Evolutionary conservation across 805 yeast species (phyloP), one percentile per base, ranked within the genome.

Genomic region (Maudiozyma saulgeensis): DNA sequence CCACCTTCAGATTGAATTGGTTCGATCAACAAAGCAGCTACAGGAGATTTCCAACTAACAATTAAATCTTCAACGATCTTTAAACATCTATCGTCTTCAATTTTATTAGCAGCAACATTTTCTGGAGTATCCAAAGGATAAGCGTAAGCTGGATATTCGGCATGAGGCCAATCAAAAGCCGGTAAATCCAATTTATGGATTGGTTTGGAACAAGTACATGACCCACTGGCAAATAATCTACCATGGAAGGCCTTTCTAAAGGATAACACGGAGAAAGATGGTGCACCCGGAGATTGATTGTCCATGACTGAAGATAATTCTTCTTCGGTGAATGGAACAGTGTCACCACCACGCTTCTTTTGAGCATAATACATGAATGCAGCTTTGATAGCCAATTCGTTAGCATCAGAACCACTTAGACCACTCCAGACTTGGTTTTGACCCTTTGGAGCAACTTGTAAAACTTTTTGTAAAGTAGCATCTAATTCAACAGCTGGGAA

Each of bases 81-180:
- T 55, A 90, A 76, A 67, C 96, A 87, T 63, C 93, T 77, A 53
- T 75, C 80, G 70, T 90, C 98, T 71, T 89, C 96, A 46, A 73
- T 67, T 45, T 73, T 71, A 77, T 90, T 90, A 56, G 71, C 80
- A 44, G 73, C 80, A 41, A 63, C 79, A 64, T 80, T 63, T 46
- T 78, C 75, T 49, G 79, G 87, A 48, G 80, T 75, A 49, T 80
- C 90, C 62, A 89, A 76, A 51, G 98, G 98, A 68, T 88, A 90
- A 68, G 82, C 73, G 69, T 87, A 82, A 46, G 77, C 59, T 55
- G 98, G 98, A 74, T 82, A 90, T 54, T 87, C 88, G 49, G 96
- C 96, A 68, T 86, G 89, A 64, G 98, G 98, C 97, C 97, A 90
- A 63, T 87, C 80, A 74, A 90, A 90, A 6, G 96, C 81, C 53